Evolutionary conservation across 2,329 filamentous ascomycete species (phyloP), one percentile per base, ranked within the genome.

Genomic region (Trichophyton mentagrophytes): DNA sequence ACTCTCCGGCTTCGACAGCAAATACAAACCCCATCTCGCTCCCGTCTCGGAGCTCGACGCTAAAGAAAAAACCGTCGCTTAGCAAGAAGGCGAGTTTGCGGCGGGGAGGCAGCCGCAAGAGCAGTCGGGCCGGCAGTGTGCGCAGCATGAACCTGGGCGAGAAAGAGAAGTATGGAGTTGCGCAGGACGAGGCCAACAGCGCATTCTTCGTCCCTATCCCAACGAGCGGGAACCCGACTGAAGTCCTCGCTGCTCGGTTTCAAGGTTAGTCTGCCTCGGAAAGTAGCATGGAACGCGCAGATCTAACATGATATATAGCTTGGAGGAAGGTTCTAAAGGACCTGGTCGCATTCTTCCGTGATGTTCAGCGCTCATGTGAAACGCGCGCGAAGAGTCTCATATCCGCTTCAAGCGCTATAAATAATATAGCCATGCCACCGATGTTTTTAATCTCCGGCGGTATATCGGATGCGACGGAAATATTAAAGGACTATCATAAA

Each of bases 271-370:
- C 20, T 8, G 11, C 8, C 57, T 46, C n/a, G 27, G 2, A 44
- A 47, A 27, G 6, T 6, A 27, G 20, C 13, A 25, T 20, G 9
- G 11, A 38, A 38, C 2, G 5, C 40, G 5, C n/a, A 44, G 11
- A 6, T 6, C 25, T 40, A n/a, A 13, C 40, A 30, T 20, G 9
- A 17, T 8, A 9, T 20, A 30, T 38, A 95, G 90, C 88, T 58
- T 99, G 93, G 93, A 85, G 93, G 68, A 96, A 95, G 77, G 82
- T 96, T 13, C 82, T 99, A 59, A 97, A 97, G 72, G 91, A 96
- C 66, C 80, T 97, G 51, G 96, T 97, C 66, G 78, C 88, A 61
- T 97, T 96, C 73, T 97, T 96, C 72, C 86, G 89, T 67, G 93
- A 97, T 72, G 85, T 97, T 55, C 90, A 96, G 70, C 82, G 82